Percentiles rank a stretch among this genome's conserved stretches.
Evolutionary conservation across 306 rosid genomes (phyloP).

Genomic region (Cucurbita moschata): DNA sequence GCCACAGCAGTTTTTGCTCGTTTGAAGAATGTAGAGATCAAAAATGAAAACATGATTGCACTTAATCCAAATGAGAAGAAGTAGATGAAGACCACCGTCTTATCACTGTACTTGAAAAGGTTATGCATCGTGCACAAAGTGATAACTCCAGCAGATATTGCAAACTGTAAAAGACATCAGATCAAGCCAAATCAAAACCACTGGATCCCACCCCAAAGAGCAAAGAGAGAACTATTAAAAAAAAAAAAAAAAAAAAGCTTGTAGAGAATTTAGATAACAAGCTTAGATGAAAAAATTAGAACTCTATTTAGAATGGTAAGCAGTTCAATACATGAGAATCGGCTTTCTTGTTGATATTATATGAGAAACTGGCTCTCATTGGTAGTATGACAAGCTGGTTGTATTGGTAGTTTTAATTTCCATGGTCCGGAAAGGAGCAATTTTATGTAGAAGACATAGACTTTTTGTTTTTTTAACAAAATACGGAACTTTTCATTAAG

Average conservation of each 20-base stretch:
- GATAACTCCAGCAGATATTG: conserved; percentile 65
- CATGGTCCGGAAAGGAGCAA: too few relatives aligned
- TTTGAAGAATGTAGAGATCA: conserved; percentile 73
- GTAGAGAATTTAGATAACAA: background rate
- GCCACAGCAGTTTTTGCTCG: conserved; percentile 98
- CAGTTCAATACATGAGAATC: background rate
- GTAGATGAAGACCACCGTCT: conserved; percentile 82
- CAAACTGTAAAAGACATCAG: conserved; percentile 54
- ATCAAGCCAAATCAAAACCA: conserved; percentile 16
- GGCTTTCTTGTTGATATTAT: too few relatives aligned
- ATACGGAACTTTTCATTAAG: too few relatives aligned
- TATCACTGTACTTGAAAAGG: conserved; percentile 85
- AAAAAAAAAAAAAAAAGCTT: background rate
- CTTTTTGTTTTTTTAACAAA: too few relatives aligned
- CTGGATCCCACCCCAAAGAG: background rate
- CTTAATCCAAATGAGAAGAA: conserved; percentile 82
- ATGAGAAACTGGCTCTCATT: too few relatives aligned
- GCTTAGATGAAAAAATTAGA: background rate
- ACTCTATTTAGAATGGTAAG: background rate
- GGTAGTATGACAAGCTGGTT: too few relatives aligned
- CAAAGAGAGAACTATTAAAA: background rate
- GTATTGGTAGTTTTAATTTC: too few relatives aligned
- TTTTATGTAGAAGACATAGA: too few relatives aligned
- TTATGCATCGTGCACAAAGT: conserved; percentile 69
- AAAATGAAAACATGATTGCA: conserved; percentile 83